phyloP scores from a whole-genome alignment of 139 green algal genomes.

The Pleodorina starrii region DNA sequence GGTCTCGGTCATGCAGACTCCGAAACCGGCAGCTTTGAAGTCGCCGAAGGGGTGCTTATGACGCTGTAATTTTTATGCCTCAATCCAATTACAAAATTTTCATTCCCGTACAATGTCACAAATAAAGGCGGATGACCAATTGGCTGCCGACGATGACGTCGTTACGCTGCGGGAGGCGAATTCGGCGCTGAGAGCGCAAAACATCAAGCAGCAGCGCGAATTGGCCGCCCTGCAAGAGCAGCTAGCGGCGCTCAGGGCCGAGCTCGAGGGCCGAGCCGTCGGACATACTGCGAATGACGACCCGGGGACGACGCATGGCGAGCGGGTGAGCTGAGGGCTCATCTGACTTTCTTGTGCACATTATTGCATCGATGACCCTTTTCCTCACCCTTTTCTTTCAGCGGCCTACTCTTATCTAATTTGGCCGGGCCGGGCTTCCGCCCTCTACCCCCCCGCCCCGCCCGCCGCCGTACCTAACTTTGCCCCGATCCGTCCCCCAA shows the following conservation, averaged over 20 bases:
- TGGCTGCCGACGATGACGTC: not conserved
- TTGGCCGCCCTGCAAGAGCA: not conserved
- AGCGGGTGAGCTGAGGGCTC: not conserved
- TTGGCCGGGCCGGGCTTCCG: not conserved
- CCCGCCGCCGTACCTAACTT: no score
- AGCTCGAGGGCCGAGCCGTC: not conserved
- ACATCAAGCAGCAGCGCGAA: not conserved
- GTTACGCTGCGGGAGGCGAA: not conserved
- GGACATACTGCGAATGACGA: not conserved
- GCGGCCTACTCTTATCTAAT: not conserved
- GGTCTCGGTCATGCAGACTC: not conserved
- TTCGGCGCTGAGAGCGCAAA: not conserved
- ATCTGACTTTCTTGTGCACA: not conserved
- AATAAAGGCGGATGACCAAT: not conserved
- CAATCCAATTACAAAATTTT: not conserved
- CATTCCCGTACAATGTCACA: no score
- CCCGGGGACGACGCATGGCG: not conserved
- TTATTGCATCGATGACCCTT: not conserved
- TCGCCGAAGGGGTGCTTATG: not conserved
- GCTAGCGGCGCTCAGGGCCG: not conserved
- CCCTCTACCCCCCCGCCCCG: no score
- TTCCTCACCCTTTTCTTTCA: not conserved
- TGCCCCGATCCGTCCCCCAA: no score
- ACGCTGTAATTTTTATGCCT: not conserved
- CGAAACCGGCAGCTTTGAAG: not conserved